Conservation (phyloP, 352 stramenopile species). For the Phytopythium vexans region DNA sequence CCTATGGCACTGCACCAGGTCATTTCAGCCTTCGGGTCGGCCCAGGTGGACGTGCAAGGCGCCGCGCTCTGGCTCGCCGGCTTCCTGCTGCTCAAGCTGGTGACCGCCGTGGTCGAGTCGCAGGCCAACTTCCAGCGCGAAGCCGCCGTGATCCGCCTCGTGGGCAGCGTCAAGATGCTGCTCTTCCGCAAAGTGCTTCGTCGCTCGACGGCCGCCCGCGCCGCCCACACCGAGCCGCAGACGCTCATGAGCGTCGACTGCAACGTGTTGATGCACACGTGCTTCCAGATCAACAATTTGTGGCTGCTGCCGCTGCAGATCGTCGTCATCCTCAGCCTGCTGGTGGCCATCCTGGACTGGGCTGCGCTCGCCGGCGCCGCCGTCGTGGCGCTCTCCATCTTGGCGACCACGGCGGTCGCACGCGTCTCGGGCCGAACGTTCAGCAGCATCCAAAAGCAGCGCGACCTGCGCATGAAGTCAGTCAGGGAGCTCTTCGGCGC, state of each 20-base stretch:
- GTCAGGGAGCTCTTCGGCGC: constrained; percentile 52
- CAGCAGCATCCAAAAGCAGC: constrained; percentile 19
- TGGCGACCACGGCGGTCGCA: constrained; percentile 9
- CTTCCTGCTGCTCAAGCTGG: constrained; percentile 30
- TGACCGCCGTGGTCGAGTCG: constrained; percentile 21
- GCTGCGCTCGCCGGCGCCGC: constrained; percentile 38
- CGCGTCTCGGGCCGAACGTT: no score
- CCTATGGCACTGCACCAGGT: constrained; percentile 34
- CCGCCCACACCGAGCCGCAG: constrained; percentile 14
- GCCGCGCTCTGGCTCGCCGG: constrained; percentile 22
- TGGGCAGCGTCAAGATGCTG: constrained; percentile 21
- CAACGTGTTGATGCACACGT: constrained; percentile 34
- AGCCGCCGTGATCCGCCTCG: constrained; percentile 18
- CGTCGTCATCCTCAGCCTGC: constrained; percentile 5
- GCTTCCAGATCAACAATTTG: constrained; percentile 36
- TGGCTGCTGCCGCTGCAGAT: constrained; percentile 43
- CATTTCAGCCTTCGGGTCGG: constrained; percentile 24
- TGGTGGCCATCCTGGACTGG: constrained; percentile 20
- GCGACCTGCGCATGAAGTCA: constrained; percentile 51
- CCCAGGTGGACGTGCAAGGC: constrained; percentile 14
- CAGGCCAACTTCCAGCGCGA: constrained; percentile 27
- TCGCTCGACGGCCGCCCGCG: constrained; percentile 27
- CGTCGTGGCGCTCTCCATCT: constrained; percentile 18
- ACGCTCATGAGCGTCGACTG: constrained; percentile 5
- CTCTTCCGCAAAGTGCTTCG: constrained; percentile 36